Base-by-base conservation (phyloP, 345 rosid species). In the Anastatica hierochuntica region DNA sequence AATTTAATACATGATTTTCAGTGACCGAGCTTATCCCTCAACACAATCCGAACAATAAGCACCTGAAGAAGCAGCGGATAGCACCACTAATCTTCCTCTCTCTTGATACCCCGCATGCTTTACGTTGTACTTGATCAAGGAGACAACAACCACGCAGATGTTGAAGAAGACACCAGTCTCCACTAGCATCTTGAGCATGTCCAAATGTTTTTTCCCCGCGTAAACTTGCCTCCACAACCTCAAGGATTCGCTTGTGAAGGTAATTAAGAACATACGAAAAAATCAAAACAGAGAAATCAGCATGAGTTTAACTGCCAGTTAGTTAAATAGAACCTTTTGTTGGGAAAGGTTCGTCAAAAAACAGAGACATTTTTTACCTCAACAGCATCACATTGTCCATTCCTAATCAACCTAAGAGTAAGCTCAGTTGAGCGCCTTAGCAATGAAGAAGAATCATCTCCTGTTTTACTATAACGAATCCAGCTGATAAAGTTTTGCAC, bases 131-230 rank as follows among this genome's bases (percentile, higher is more conserved):
- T 74, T 92, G 94, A 58, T 79, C 83, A 58, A 92, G 90, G 70
- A 82, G 69, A 81, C 95, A 85, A 62, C 85, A 85, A 62, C 96
- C 98, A 53, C 81, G 69, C 58, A 88, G 90, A 79, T 92, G 96
- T 62, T 92, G 95, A 67, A 83, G 85, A 21, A 83, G 56, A 50
- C 83, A 83, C 98, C 96, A 92, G 59, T 82, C 79, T 60, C 88
- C 85, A 31, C 71, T 73, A 53, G 49, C 40, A 60, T 78, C 85
- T 78, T 85, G 96, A 49, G 85, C 67, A 54, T 80, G 77, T 73
- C 72, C 75, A 70, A 74, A 88, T 58, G 54, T 74, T 63, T 77
- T 83, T 62, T 92, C 90, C 69, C 77, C 74, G 60, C 58, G 76
- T 44, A 72, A 71, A 73, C 76, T 82, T 60, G 84, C 72, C 76